A percentile compares a stretch with the other conserved stretches of the same genome.
Conservation (phyloP, 345 rosid species). For the Salix koriyanagi region DNA sequence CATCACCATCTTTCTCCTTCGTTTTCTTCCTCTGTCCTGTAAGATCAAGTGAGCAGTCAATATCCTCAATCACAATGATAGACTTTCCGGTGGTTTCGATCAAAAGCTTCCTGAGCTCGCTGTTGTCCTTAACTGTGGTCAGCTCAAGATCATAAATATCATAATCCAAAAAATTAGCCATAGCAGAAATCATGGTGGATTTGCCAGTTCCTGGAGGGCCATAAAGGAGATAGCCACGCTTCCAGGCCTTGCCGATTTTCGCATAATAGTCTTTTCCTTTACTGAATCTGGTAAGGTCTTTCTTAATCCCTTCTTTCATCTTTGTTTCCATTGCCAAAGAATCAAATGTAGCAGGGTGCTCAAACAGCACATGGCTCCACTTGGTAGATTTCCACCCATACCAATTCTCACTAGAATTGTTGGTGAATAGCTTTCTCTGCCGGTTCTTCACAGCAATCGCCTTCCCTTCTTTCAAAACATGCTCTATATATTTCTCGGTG, state of each 20-base stretch:
- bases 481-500: not conserved
- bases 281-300: conserved; percentile 52
- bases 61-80: conserved; percentile 12
- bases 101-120: conserved; percentile 10
- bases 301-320: conserved; percentile 36
- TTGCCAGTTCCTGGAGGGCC: conserved; percentile 81
- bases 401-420: conserved; percentile 10
- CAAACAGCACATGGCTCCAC: conserved; percentile 14
- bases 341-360: conserved; percentile 4
- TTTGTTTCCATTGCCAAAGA: conserved; percentile 51
- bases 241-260: conserved; percentile 65
- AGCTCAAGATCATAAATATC: conserved; percentile 22
- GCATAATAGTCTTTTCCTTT: conserved; percentile 56
- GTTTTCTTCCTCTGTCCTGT: conserved; percentile 11
- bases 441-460: conserved; percentile 7
- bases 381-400: not conserved
- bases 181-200: conserved; percentile 70
- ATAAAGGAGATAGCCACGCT: conserved; percentile 62
- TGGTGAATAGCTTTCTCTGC: conserved; percentile 17
- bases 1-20: not conserved
- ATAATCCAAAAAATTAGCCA: conserved; percentile 52
- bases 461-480: conserved; percentile 16
- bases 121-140: conserved; percentile 12
- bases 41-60: conserved; percentile 16
- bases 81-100: conserved; percentile 4